Base-by-base conservation (phyloP, 371 early-diverging fungal genomes). In the Mortierella sp. region DNA sequence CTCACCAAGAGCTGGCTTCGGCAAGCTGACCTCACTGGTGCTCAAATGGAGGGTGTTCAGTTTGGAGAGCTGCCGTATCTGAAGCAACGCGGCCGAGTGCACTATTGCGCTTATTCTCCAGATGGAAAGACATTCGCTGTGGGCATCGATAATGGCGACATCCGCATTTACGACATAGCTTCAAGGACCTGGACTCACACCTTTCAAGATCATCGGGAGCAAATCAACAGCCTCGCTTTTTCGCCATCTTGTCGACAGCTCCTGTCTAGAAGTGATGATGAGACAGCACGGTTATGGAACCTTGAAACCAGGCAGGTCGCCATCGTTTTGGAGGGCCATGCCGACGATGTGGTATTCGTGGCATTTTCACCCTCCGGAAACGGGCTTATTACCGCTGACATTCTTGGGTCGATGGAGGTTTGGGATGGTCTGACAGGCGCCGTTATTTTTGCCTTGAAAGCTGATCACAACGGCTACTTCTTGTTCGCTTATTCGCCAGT, bases 61-160 rank as follows among this genome's bases (percentile, higher is more conserved):
- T 76, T 70, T 53, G 70, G 57, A 24, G 71, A 76, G 37, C 26
- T 24, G 24, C 55, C 70, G 4, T 54, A 26, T 69, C 14, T 69
- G n/a, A 26, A 70, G 16, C 26, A 43, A 26, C 37, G 1, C 19
- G 26, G 19, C 21, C 44, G 0, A 5, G 54, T 46, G 1, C 1
- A 40, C 5, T 74, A 46, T 24, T 70, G 37, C 26, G 69, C 70
- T 10, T 70, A 50, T 37, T 76, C 76, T 1, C 71, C 57, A 3
- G 48, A 76, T 44, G 76, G 71, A 24, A 69, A 48, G 57, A 21
- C 54, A 50, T 69, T 67, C 40, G 75, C n/a, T 26, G 16, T 43
- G 5, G 53, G 51, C 5, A n/a, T 24, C 10, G 0, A 34, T 5
- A 14, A 24, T 37, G 46, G 48, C 5, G 26, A 14, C 28, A n/a